Base-by-base conservation (phyloP, 2,329 filamentous ascomycete species). In the Dactylellina leptospora region DNA sequence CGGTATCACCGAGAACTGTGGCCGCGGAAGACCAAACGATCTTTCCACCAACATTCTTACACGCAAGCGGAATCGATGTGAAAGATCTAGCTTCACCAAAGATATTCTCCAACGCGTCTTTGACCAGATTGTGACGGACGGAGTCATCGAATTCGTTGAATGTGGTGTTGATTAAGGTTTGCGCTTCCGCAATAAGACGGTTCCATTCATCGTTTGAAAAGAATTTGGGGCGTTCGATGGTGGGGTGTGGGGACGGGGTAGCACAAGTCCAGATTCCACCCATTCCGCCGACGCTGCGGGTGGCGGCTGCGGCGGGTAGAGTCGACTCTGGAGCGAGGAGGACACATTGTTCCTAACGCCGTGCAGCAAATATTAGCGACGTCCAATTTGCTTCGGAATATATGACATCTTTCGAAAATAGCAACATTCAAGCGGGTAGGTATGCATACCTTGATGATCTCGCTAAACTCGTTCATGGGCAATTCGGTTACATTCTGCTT, bases 251-350 rank as follows among this genome's bases (percentile, higher is more conserved):
- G 2, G 50, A 22, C 10, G 75, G 63, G 36, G 75, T 75, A 28
- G 60, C 70, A 38, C 75, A 76, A 18, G 75, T 78, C 77, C 77
- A 78, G 28, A 78, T 74, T 9, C 74, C 58, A 3, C 48, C 45
- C 77, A 77, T 78, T 6, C 77, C 77, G 13, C 77, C 76, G 1
- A 78, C 62, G 13, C 47, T 36, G 5, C 75, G 74, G 10, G 75
- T 74, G 9, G 75, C 77, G 9, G 75, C 74, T 2, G 71, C 73
- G 1, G 58, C 74, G 1, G 62, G 62, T 18, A 68, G 18, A 25
- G 33, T 54, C 0, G 10, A 69, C 9, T 18, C 76, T 8, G 62
- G 54, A 4, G 62, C 45, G 1, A 68, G 44, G 16, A 47, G 53
- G 20, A 11, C 40, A 18, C 47, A 42, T 11, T 68, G 54, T 18